phyloP scores from a whole-genome alignment of 2,329 filamentous ascomycete genomes.

The Colletotrichum sp. region DNA sequence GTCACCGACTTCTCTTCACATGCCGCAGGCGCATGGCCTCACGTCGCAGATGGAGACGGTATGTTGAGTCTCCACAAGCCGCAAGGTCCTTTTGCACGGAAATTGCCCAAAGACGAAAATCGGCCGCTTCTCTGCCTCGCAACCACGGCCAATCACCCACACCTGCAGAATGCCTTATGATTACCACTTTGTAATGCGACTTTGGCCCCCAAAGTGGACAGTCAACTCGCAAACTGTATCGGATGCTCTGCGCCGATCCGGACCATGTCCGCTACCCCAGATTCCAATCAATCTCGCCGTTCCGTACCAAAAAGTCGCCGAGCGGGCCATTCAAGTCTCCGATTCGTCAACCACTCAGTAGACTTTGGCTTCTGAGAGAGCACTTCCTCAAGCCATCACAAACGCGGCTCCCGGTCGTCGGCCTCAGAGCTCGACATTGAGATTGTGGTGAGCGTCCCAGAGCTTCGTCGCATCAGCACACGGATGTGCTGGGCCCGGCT shows the following conservation, averaged over 20 bases:
- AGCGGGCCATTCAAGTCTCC: background rate
- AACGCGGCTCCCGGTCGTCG: background rate
- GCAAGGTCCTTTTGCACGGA: background rate
- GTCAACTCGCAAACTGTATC: background rate
- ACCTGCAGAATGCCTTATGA: background rate
- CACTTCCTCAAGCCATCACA: background rate
- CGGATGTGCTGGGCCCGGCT: background rate
- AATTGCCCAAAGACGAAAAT: background rate
- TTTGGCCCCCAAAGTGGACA: background rate
- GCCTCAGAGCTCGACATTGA: background rate
- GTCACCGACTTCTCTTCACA: slow-evolving; percentile 9
- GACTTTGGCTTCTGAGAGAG: background rate
- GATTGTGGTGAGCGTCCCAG: background rate
- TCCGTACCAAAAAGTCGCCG: background rate
- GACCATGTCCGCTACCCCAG: slow-evolving; percentile 4
- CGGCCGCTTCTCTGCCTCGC: background rate
- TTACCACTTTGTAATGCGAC: background rate
- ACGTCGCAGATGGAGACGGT: background rate
- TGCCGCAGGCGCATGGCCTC: background rate
- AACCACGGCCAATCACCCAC: background rate
- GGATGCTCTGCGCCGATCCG: background rate
- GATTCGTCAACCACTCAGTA: background rate
- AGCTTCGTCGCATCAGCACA: background rate
- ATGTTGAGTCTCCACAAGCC: background rate
- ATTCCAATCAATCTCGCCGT: background rate